Conservation (phyloP, 768 basidiomycete species). For the Suillus americanus region DNA sequence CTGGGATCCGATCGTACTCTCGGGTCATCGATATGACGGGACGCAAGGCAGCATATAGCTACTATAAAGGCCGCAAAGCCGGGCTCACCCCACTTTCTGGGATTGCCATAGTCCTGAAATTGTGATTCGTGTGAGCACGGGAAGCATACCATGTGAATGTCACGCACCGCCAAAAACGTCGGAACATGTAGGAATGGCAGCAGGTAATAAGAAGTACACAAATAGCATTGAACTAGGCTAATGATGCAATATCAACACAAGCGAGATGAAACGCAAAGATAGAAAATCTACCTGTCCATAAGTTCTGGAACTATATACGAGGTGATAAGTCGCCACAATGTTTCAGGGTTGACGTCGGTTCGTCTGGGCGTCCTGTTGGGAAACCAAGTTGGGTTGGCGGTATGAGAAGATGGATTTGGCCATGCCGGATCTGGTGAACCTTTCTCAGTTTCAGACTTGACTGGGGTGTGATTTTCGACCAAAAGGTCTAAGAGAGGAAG, state of each 20-base stretch:
- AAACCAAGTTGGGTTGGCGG: constrained; percentile 66
- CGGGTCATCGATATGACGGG: constrained; percentile 90
- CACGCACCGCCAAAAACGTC: constrained; percentile 72
- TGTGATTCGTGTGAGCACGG: constrained; percentile 15
- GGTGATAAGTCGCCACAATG: constrained; percentile 84
- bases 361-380: constrained; percentile 75
- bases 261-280: constrained; percentile 7
- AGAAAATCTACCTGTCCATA: constrained; percentile 79
- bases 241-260: constrained; percentile 15
- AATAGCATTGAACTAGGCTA: constrained; percentile 78
- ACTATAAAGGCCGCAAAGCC: constrained; percentile 94
- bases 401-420: constrained; percentile 30
- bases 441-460: constrained; percentile 35
- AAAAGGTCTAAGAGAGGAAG: constrained; percentile 85
- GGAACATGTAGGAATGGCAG: constrained; percentile 93
- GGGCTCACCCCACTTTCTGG: constrained; percentile 93
- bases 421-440: constrained; percentile 26
- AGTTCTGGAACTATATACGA: constrained; percentile 84
- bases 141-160: constrained; percentile 12
- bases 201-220: constrained; percentile 92
- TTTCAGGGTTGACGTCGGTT: constrained; percentile 83
- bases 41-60: constrained; percentile 88
- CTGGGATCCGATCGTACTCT: constrained; percentile 80
- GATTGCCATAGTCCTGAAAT: constrained; percentile 84
- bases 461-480: constrained; percentile 62